A percentile compares a stretch with the other conserved stretches of the same genome.
Evolutionary conservation across 768 basidiomycete species (phyloP).

Genomic region (Cyclocybe aegerita): DNA sequence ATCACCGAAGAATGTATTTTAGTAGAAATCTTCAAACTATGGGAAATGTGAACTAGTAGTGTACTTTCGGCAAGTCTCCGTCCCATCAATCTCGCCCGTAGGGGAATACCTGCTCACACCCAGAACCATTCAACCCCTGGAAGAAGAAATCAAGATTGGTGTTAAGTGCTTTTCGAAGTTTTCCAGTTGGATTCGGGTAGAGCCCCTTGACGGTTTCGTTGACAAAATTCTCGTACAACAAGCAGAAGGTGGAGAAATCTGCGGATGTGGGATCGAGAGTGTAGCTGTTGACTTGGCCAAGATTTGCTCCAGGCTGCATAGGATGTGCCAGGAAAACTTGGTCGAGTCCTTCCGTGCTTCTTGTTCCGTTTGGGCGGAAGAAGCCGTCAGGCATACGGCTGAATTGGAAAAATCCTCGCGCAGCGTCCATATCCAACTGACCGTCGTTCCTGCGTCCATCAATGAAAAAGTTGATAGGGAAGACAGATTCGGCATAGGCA

Average conservation of each 20-base stretch:
- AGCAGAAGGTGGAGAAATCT: conserved; percentile 10
- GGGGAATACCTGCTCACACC: conserved; percentile 11
- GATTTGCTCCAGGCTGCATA: conserved; percentile 16
- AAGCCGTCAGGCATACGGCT: conserved; percentile 16
- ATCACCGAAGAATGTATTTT: too few species aligned
- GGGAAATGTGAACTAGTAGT: too few species aligned
- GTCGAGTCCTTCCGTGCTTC: conserved; percentile 4
- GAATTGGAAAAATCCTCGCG: conserved; percentile 20
- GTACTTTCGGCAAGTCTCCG: too few species aligned
- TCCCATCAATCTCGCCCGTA: neutral
- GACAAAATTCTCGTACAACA: conserved; percentile 17
- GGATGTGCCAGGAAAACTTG: conserved; percentile 8
- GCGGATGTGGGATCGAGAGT: conserved; percentile 15
- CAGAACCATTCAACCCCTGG: conserved; percentile 4
- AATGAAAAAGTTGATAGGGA: conserved; percentile 19
- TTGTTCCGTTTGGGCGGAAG: conserved; percentile 12
- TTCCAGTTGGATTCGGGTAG: conserved; percentile 16
- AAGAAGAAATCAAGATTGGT: conserved; percentile 12
- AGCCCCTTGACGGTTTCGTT: conserved; percentile 15
- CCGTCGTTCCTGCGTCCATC: conserved; percentile 16
- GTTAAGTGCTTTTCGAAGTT: conserved; percentile 12
- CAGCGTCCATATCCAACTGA: conserved; percentile 14
- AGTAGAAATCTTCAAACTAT: too few species aligned
- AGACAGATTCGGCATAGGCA: conserved; percentile 19
- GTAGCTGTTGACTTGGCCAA: conserved; percentile 12